Evolutionary conservation across 495 filamentous ascomycete genomes (phyloP), one percentile per base, ranked within the genome.

Genomic region (Cetradonia linearis): DNA sequence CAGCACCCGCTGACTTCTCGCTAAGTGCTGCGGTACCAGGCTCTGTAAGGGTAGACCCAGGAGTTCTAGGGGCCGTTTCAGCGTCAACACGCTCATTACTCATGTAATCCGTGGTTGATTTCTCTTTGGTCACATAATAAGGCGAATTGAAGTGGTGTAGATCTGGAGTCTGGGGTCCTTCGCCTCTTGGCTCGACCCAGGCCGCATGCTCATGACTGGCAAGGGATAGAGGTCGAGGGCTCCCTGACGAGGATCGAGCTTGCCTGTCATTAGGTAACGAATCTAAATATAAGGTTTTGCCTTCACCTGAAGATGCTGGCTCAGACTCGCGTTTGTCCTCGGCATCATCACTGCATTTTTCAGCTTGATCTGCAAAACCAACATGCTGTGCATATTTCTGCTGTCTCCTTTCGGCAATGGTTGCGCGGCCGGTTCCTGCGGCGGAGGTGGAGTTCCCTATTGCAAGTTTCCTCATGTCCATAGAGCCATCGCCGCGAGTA

Each of bases 291-390:
- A 20, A 20, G 18, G 16, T 30, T 34, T 20, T 54, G 31, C 33
- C 46, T 33, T 53, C 16, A 38, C 13, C n/a, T 25, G 31, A 53
- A 49, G 6, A 6, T 3, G 20, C 25, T 27, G 36, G 20, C 9
- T 23, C 50, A 8, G n/a, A 18, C 5, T 59, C 47, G 13, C 30
- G 14, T n/a, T 53, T 38, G 23, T 27, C 31, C 27, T 44, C 33
- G 46, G 18, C 5, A 31, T 46, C 53, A 42, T 62, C 30, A 52
- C 40, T 33, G 16, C 37, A 18, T 20, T 46, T 37, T 31, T 34
- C 14, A 55, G 47, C 27, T 18, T 58, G 44, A 52, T 80, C 71
- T 14, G 73, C 76, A 65, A 87, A 86, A 20, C 79, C 83, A 55
- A 86, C 80, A 66, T 82, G 77, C 37, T 66, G 66, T 37, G 62